These are phyloP conservation scores for Diaporthe amygdali DNA, from an alignment of 2,329 filamentous ascomycete genomes.

Conservation along the genomic window DNA sequence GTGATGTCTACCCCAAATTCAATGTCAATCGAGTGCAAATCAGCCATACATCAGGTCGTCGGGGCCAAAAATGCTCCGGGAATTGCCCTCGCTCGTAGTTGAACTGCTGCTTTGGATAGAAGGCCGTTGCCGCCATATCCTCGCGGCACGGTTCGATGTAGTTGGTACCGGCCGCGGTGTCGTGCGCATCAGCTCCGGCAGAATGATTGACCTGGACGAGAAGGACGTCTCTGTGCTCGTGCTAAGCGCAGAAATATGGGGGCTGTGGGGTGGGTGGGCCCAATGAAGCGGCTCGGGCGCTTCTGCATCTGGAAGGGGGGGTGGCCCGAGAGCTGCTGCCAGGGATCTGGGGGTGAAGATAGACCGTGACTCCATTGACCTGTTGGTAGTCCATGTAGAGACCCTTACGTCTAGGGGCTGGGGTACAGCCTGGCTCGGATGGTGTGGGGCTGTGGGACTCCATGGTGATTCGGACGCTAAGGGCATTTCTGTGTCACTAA, in stretches of 20 bases:
- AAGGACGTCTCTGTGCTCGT: neutral
- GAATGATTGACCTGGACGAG: neutral
- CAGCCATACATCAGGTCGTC: too few species aligned
- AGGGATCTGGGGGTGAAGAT: neutral
- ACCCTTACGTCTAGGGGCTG: too few species aligned
- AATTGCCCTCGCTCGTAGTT: neutral
- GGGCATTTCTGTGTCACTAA: neutral
- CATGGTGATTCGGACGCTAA: neutral
- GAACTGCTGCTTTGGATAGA: neutral
- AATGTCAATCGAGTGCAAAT: too few species aligned
- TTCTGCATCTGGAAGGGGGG: neutral
- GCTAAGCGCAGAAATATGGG: neutral
- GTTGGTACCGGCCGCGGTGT: too few species aligned
- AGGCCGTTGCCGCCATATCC: neutral
- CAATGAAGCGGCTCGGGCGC: neutral
- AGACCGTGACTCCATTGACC: neutral
- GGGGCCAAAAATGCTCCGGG: neutral
- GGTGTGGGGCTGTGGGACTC: neutral
- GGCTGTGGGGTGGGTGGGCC: neutral
- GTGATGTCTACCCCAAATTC: too few species aligned
- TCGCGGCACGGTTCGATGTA: neutral
- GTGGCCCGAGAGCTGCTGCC: neutral
- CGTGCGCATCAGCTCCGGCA: too few species aligned
- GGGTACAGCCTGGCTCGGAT: too few species aligned
- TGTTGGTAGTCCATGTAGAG: neutral